These are phyloP conservation scores for Penicillium freii DNA, from an alignment of 2,329 filamentous ascomycete species.

Conservation along the genomic window DNA sequence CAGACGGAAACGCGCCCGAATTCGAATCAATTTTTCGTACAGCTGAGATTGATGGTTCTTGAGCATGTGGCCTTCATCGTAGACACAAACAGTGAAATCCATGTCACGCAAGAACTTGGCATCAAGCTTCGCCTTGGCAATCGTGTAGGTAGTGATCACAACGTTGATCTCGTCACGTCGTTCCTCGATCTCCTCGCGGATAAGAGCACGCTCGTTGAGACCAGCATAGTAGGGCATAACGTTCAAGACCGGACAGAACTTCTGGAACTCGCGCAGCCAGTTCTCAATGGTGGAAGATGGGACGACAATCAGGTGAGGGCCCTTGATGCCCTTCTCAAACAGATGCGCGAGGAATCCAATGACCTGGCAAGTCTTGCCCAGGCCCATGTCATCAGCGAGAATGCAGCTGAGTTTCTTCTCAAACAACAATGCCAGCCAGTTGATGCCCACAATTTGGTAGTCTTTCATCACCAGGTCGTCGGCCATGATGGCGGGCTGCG, in stretches of 20 bases:
- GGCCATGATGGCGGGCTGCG: constrained; percentile 76
- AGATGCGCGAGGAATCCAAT: constrained; percentile 87
- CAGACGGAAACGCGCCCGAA: constrained; percentile 78
- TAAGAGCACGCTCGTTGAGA: constrained; percentile 64
- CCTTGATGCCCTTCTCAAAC: constrained; percentile 64
- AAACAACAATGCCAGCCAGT: constrained; percentile 88
- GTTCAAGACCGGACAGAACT: constrained; percentile 74
- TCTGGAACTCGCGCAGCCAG: constrained; percentile 86
- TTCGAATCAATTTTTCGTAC: constrained; percentile 74
- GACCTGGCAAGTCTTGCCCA: constrained; percentile 95
- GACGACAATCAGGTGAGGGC: constrained; percentile 81
- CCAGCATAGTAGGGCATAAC: constrained; percentile 72
- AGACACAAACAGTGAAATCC: constrained; percentile 65
- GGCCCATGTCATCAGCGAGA: constrained; percentile 91
- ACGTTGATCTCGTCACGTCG: constrained; percentile 66
- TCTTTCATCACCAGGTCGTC: constrained; percentile 78
- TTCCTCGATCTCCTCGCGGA: constrained; percentile 65
- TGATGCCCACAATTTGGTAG: constrained; percentile 90
- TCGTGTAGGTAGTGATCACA: constrained; percentile 70
- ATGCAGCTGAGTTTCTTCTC: constrained; percentile 80
- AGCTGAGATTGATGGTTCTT: constrained; percentile 83
- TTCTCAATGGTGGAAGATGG: constrained; percentile 93
- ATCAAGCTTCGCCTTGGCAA: constrained; percentile 61
- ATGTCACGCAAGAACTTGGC: constrained; percentile 61
- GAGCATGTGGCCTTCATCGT: constrained; percentile 90